These are phyloP conservation scores for Botrytis squamosa DNA, from an alignment of 2,329 filamentous ascomycete species.

Conservation along the genomic window DNA sequence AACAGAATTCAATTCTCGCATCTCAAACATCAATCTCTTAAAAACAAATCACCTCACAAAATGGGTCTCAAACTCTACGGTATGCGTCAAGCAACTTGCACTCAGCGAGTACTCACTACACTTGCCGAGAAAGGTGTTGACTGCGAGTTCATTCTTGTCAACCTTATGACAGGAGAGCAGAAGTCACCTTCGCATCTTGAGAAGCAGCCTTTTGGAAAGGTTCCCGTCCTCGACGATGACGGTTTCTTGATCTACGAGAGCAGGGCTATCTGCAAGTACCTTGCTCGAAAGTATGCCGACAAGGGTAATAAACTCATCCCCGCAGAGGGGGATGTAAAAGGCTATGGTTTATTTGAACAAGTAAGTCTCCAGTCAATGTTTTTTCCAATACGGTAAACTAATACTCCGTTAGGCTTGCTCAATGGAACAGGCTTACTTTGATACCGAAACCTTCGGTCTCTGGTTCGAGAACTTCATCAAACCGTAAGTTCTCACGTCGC, in stretches of 20 bases:
- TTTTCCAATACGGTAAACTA: background rate
- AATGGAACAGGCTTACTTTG: background rate
- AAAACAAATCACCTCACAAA: constrained; percentile 18
- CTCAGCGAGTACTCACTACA: constrained; percentile 34
- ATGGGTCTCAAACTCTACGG: constrained; percentile 41
- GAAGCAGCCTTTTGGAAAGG: constrained; percentile 41
- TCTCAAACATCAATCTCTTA: background rate
- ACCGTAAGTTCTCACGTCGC: background rate
- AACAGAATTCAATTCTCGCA: background rate
- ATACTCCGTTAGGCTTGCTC: background rate
- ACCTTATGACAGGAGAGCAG: constrained; percentile 35
- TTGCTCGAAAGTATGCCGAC: constrained; percentile 37
- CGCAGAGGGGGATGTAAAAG: constrained; percentile 31
- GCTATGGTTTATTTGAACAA: constrained; percentile 29
- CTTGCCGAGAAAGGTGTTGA: constrained; percentile 38
- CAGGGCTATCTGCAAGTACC: constrained; percentile 39
- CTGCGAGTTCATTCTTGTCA: constrained; percentile 34
- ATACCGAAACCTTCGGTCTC: background rate
- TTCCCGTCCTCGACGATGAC: constrained; percentile 41
- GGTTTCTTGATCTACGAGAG: constrained; percentile 35
- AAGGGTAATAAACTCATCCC: constrained; percentile 34
- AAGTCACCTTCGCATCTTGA: constrained; percentile 27
- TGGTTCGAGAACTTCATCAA: constrained; percentile 13
- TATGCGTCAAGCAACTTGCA: constrained; percentile 33
- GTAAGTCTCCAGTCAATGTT: background rate